Evolutionary conservation across 805 yeast species (phyloP).

Genomic region (Jamesozyma piceae): DNA sequence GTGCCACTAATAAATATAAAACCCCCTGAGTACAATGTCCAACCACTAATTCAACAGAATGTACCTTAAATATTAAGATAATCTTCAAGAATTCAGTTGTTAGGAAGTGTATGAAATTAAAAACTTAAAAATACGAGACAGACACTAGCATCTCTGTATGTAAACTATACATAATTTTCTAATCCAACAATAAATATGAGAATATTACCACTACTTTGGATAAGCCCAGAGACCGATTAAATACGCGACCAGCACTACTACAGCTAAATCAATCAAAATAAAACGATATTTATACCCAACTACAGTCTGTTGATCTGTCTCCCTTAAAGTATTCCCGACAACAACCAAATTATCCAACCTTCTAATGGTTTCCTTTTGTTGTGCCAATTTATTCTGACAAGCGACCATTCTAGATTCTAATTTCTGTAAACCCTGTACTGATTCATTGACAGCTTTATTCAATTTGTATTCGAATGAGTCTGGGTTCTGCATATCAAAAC

Average conservation of each 20-base stretch:
- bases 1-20: no score
- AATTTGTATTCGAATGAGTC: slow-evolving; percentile 20
- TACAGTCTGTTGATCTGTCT: slow-evolving; percentile 1
- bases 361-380: slow-evolving; percentile 21
- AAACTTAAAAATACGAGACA: no score
- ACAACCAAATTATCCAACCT: slow-evolving; percentile 18
- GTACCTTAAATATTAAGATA: no score
- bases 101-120: no score
- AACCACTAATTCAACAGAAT: no score
- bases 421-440: slow-evolving; percentile 17
- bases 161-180: no score
- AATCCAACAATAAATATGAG: no score
- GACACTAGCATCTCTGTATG: no score
- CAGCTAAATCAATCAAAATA: slow-evolving; percentile 6
- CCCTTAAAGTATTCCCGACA: slow-evolving; percentile 3
- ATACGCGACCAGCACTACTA: not conserved
- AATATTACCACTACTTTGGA: no score
- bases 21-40: no score
- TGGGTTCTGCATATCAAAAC: slow-evolving; percentile 20
- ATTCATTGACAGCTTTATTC: slow-evolving; percentile 6
- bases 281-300: slow-evolving; percentile 7
- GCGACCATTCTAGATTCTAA: slow-evolving; percentile 22
- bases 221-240: no score
- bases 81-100: no score
- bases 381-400: slow-evolving; percentile 13